These are phyloP conservation scores for Hygrophoropsis aurantiaca DNA, from an alignment of 768 basidiomycete genomes.

Conservation along the genomic window DNA sequence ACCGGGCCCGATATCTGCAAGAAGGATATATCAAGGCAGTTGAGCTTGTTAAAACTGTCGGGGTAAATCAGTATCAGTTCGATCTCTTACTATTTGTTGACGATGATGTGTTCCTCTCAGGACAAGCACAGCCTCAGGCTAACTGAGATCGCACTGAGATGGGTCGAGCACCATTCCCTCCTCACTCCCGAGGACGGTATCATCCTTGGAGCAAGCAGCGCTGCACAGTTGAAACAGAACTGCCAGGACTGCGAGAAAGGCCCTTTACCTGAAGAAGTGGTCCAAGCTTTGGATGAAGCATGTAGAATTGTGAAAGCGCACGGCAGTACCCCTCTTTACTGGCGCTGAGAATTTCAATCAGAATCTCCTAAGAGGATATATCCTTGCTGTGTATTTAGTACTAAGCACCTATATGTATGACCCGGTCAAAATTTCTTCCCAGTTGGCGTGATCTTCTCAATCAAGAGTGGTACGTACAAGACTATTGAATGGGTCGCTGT, in stretches of 20 bases:
- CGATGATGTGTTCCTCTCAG: too few relatives aligned
- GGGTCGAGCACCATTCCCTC: conserved; percentile 58
- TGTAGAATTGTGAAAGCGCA: conserved; percentile 37
- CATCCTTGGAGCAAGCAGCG: conserved; percentile 50
- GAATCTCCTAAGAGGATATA: too few relatives aligned
- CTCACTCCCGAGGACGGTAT: conserved; percentile 44
- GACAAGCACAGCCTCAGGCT: conserved; percentile 47
- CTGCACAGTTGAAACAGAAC: conserved; percentile 43
- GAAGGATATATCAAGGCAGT: conserved; percentile 45
- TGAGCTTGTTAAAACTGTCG: conserved; percentile 37
- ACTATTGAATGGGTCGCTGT: too few relatives aligned
- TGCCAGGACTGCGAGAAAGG: conserved; percentile 50
- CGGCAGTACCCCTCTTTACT: conserved; percentile 35
- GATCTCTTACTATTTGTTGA: neutral
- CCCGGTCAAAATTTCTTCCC: too few relatives aligned
- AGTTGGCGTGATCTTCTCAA: too few relatives aligned
- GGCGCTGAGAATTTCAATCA: conserved; percentile 24
- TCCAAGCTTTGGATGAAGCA: conserved; percentile 51
- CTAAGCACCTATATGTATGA: too few relatives aligned
- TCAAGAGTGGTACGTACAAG: too few relatives aligned
- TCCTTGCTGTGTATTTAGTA: too few relatives aligned
- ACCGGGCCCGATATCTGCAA: conserved; percentile 45
- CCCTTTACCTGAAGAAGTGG: conserved; percentile 51
- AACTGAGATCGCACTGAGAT: conserved; percentile 58
- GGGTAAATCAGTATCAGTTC: conserved; percentile 29